Evolutionary conservation across 169 alveolate genomes (phyloP).

Genomic region (Theileria sp.): DNA sequence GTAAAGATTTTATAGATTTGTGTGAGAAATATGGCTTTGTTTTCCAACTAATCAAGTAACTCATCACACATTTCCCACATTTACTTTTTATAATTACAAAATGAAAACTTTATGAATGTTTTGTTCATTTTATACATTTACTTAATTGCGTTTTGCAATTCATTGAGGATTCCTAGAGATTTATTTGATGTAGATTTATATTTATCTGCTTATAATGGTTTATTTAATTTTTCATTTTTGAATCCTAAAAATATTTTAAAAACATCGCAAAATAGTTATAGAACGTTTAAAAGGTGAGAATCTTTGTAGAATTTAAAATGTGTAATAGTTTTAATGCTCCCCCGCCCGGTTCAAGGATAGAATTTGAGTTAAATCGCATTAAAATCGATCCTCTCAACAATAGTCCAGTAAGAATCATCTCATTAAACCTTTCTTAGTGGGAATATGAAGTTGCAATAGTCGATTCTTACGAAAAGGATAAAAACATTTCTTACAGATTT

Average conservation of each 20-base stretch:
- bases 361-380: slow-evolving; percentile 26
- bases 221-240: not conserved
- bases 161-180: slow-evolving; percentile 1
- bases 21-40: slow-evolving; percentile 17
- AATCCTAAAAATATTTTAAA: not conserved
- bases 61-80: slow-evolving; percentile 1
- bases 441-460: slow-evolving; percentile 67
- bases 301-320: not conserved
- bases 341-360: slow-evolving; percentile 55
- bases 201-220: not conserved
- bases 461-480: slow-evolving; percentile 64
- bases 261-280: not conserved
- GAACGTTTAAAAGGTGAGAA: not conserved
- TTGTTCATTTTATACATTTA: not conserved
- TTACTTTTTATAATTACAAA: not conserved
- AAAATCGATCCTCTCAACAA: slow-evolving; percentile 50
- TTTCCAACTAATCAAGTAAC: not conserved
- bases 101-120: not conserved
- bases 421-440: slow-evolving; percentile 65
- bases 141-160: not conserved
- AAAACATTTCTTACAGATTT: slow-evolving; percentile 59
- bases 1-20: slow-evolving; percentile 9
- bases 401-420: slow-evolving; percentile 52
- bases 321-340: slow-evolving; percentile 48
- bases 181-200: not conserved